A percentile compares a stretch with the other conserved stretches of the same genome.
These are phyloP conservation scores for Hanseniaspora vineae DNA, from an alignment of 805 yeast species.

Conservation along the genomic window DNA sequence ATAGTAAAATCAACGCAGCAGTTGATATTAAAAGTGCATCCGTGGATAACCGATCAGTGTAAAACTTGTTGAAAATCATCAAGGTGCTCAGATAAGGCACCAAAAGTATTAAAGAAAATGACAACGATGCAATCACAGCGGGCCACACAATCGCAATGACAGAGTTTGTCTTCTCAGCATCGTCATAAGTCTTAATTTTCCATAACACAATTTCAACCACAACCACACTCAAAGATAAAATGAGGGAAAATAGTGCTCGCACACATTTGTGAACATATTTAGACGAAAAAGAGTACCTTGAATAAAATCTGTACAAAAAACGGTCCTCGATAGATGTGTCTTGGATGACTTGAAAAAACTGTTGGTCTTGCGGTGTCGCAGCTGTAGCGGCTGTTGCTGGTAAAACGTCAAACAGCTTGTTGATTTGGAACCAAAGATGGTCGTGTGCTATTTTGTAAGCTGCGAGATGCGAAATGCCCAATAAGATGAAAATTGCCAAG, in stretches of 20 bases:
- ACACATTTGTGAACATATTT: slow-evolving; percentile 9
- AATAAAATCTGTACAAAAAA: slow-evolving; percentile 18
- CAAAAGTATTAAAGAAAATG: slow-evolving; percentile 13
- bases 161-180: slow-evolving; percentile 10
- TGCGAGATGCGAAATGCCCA: slow-evolving; percentile 3
- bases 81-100: slow-evolving; percentile 21
- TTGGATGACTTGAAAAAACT: background rate
- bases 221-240: slow-evolving; percentile 17
- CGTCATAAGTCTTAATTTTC: slow-evolving; percentile 18
- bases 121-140: slow-evolving; percentile 9
- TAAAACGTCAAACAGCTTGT: slow-evolving; percentile 14
- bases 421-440: slow-evolving; percentile 13
- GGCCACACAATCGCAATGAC: slow-evolving; percentile 19
- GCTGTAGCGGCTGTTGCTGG: slow-evolving; percentile 7
- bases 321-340: slow-evolving; percentile 7
- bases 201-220: slow-evolving; percentile 22
- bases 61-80: slow-evolving; percentile 20
- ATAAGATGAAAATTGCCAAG: slow-evolving; percentile 4
- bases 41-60: slow-evolving; percentile 14
- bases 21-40: slow-evolving; percentile 14
- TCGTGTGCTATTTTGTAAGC: slow-evolving; percentile 8
- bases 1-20: slow-evolving; percentile 6
- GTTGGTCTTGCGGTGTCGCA: slow-evolving; percentile 1
- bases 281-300: slow-evolving; percentile 21
- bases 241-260: slow-evolving; percentile 15